Conservation (phyloP, 352 stramenopile genomes). For the Phytophthora idaei region DNA sequence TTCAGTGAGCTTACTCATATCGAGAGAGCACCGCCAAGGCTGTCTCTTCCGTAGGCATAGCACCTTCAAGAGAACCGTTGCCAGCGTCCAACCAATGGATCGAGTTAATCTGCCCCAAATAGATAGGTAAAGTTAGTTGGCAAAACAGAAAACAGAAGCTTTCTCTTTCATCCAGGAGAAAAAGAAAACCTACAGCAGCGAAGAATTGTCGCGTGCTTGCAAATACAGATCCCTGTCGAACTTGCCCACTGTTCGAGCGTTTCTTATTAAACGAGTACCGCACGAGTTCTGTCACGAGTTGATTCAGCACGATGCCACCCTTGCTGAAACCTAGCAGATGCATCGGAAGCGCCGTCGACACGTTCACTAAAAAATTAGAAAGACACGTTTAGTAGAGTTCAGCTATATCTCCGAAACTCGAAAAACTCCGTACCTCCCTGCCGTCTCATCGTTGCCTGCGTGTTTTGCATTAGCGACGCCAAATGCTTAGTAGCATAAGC, state of each 20-base stretch:
- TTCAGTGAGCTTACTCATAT: conserved; percentile 36
- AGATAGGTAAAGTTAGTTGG: background rate
- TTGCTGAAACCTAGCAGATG: conserved; percentile 78
- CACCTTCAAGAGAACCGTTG: conserved; percentile 54
- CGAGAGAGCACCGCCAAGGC: conserved; percentile 43
- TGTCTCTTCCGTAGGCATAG: conserved; percentile 40
- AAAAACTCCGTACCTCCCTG: conserved; percentile 34
- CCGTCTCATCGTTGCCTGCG: conserved; percentile 23
- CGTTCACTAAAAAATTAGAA: conserved; percentile 31
- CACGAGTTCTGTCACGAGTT: conserved; percentile 70
- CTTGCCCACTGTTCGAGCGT: conserved; percentile 36
- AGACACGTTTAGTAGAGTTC: conserved; percentile 1
- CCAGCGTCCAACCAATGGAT: conserved; percentile 74
- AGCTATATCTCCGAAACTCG: conserved; percentile 3
- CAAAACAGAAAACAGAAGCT: background rate
- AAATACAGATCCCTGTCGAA: conserved; percentile 39
- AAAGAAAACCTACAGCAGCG: conserved; percentile 31
- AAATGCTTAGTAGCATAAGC: conserved; percentile 48
- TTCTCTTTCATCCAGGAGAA: background rate
- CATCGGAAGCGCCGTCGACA: conserved; percentile 57
- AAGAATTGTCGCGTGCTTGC: conserved; percentile 48
- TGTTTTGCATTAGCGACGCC: conserved; percentile 47
- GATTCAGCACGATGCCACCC: conserved; percentile 68
- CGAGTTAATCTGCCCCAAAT: conserved; percentile 43
- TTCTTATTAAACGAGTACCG: conserved; percentile 45